A percentile compares a stretch with the other conserved stretches of the same genome.
Evolutionary conservation across 306 rosid genomes (phyloP).

Genomic region (Cicer bijugum): DNA sequence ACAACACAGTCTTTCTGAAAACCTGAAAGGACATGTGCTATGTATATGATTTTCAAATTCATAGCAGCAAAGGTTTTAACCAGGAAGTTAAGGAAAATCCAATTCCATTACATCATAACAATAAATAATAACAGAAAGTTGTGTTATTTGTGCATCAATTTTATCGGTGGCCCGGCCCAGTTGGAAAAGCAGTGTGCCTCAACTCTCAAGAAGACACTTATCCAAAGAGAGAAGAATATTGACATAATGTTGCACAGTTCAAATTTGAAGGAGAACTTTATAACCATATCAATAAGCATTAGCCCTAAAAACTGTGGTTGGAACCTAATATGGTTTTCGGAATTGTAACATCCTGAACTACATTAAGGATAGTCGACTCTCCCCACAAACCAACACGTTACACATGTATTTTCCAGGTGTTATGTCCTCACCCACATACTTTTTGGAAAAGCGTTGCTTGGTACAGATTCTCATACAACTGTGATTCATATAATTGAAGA

Average conservation of each 20-base stretch:
- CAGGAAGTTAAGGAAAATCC: conserved; percentile 21
- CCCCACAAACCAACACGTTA: no score
- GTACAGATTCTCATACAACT: not conserved
- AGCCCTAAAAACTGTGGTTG: not conserved
- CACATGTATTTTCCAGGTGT: no score
- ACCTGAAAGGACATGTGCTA: conserved; percentile 56
- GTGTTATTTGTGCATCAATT: conserved; percentile 18
- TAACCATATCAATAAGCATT: not conserved
- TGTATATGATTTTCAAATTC: conserved; percentile 36
- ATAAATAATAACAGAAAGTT: not conserved
- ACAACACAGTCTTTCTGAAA: conserved; percentile 74
- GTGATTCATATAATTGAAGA: conserved; percentile 3
- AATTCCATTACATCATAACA: conserved; percentile 16
- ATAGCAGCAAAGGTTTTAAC: conserved; percentile 1
- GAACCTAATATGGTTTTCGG: conserved; percentile 17
- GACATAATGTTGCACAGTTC: not conserved
- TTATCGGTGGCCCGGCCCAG: conserved; percentile 12
- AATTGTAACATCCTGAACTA: no score
- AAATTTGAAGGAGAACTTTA: not conserved
- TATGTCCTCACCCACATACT: no score
- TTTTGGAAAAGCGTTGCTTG: not conserved
- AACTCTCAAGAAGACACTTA: not conserved
- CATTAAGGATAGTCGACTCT: no score
- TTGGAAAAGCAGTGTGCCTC: conserved; percentile 12
- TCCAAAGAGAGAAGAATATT: not conserved